Percentiles rank a stretch among this genome's conserved stretches.
These are phyloP conservation scores for Saccharomycopsis sp. DNA, from an alignment of 805 yeast species.

Conservation along the genomic window DNA sequence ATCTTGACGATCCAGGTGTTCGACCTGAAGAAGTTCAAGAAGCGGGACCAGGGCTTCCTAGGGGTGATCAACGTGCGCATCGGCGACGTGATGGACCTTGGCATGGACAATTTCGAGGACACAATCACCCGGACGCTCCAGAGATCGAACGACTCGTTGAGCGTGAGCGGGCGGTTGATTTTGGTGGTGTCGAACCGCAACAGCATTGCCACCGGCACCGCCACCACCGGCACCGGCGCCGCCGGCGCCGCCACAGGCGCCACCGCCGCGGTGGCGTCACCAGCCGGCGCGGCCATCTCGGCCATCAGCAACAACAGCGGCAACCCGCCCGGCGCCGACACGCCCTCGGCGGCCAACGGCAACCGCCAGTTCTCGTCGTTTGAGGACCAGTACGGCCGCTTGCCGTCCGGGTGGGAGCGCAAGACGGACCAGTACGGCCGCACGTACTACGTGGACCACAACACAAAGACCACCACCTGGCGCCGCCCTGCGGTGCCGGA, in stretches of 20 bases:
- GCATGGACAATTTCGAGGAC: slow-evolving; percentile 48
- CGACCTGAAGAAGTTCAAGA: slow-evolving; percentile 95
- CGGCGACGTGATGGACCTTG: slow-evolving; percentile 78
- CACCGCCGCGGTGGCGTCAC: slow-evolving; percentile 17
- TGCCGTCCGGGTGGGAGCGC: slow-evolving; percentile 99
- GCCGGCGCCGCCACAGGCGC: slow-evolving; percentile 21
- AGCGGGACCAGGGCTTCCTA: slow-evolving; percentile 96
- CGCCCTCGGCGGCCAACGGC: slow-evolving; percentile 25
- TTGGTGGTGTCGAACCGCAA: slow-evolving; percentile 55
- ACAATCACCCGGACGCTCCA: slow-evolving; percentile 90
- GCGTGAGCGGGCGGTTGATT: slow-evolving; percentile 89
- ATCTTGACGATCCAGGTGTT: slow-evolving; percentile 89
- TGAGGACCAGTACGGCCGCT: slow-evolving; percentile 93
- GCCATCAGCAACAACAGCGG: slow-evolving; percentile 23
- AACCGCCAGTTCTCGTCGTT: slow-evolving; percentile 79
- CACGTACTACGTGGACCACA: slow-evolving; percentile 96
- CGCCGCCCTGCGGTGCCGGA: slow-evolving; percentile 85
- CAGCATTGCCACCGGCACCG: slow-evolving; percentile 18
- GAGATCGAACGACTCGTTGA: slow-evolving; percentile 82
- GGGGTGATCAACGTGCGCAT: slow-evolving; percentile 92
- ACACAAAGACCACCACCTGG: slow-evolving; percentile 98
- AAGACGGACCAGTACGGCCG: slow-evolving; percentile 96
- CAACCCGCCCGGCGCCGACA: slow-evolving; percentile 23
- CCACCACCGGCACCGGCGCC: slow-evolving; percentile 19
- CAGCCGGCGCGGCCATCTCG: slow-evolving; percentile 23